These are phyloP conservation scores for Diospyros lotus DNA, from an alignment of 148 eudicot genomes.

Conservation along the genomic window DNA sequence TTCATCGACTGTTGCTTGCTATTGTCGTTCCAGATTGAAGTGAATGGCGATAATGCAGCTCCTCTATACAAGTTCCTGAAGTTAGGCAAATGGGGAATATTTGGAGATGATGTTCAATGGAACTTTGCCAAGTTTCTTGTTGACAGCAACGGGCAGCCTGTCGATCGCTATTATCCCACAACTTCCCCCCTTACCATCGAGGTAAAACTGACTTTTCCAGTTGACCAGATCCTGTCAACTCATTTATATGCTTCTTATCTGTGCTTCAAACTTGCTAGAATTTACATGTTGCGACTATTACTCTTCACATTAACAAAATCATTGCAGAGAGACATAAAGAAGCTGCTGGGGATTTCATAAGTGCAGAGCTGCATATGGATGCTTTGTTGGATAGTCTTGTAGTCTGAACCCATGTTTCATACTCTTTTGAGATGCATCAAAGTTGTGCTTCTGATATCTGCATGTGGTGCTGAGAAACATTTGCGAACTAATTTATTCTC, in stretches of 20 bases:
- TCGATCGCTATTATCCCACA: slow-evolving; percentile 88
- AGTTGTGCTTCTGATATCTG: no score
- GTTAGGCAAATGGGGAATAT: slow-evolving; percentile 62
- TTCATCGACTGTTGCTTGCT: no score
- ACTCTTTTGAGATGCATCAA: no score
- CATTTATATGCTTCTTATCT: no score
- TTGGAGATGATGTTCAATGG: slow-evolving; percentile 83
- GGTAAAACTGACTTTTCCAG: slow-evolving; percentile 27
- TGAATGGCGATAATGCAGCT: slow-evolving; percentile 22
- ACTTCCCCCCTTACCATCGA: slow-evolving; percentile 87
- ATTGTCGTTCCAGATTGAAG: no score
- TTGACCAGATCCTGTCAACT: not conserved
- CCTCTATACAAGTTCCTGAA: slow-evolving; percentile 78
- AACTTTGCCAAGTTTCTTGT: slow-evolving; percentile 84
- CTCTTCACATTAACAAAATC: no score
- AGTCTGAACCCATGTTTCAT: no score
- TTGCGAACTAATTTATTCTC: no score
- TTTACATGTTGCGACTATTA: not conserved
- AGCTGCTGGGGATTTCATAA: slow-evolving; percentile 50
- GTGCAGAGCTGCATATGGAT: not conserved
- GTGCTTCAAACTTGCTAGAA: not conserved
- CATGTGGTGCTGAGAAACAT: no score
- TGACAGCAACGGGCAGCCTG: slow-evolving; percentile 65
- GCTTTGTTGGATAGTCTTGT: no score
- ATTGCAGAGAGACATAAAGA: slow-evolving; percentile 80